Percentiles rank a stretch among this genome's conserved stretches.
These are phyloP conservation scores for Rhexocercosporidium sp. DNA, from an alignment of 2,329 filamentous ascomycete species.

Conservation along the genomic window DNA sequence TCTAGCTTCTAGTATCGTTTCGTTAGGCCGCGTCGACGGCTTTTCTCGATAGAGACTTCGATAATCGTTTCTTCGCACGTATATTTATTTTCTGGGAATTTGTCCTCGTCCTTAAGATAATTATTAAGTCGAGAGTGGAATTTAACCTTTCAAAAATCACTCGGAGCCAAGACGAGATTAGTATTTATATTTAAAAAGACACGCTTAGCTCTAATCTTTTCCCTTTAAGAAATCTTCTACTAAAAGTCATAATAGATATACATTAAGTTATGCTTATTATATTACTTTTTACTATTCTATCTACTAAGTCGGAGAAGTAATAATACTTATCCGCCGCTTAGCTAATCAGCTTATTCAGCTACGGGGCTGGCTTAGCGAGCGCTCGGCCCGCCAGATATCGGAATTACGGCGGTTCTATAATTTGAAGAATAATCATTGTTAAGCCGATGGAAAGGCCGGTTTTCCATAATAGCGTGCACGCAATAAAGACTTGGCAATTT, in stretches of 20 bases:
- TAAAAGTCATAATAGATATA: conserved; percentile 34
- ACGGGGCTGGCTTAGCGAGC: neutral
- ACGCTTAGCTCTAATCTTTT: conserved; percentile 29
- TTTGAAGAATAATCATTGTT: neutral
- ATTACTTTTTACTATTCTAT: conserved; percentile 26
- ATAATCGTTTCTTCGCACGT: conserved; percentile 3
- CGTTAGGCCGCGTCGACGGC: conserved; percentile 7
- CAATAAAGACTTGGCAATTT: neutral
- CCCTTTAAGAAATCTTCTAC: conserved; percentile 35
- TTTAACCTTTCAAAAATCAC: conserved; percentile 33
- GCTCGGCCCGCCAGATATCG: neutral
- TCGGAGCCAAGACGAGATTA: conserved; percentile 35
- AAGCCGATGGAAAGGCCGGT: neutral
- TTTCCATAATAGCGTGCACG: neutral
- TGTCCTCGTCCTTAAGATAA: neutral
- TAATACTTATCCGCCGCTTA: conserved; percentile 8
- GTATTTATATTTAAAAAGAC: conserved; percentile 29
- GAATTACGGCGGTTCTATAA: neutral
- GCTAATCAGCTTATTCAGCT: neutral
- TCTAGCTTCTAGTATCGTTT: conserved; percentile 31
- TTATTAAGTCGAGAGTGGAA: neutral
- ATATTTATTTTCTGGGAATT: neutral
- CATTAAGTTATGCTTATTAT: conserved; percentile 29
- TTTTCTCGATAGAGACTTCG: neutral
- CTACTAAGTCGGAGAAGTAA: too few species aligned